Base-by-base conservation (phyloP, 2,329 filamentous ascomycete genomes). In the Alternaria sp. region DNA sequence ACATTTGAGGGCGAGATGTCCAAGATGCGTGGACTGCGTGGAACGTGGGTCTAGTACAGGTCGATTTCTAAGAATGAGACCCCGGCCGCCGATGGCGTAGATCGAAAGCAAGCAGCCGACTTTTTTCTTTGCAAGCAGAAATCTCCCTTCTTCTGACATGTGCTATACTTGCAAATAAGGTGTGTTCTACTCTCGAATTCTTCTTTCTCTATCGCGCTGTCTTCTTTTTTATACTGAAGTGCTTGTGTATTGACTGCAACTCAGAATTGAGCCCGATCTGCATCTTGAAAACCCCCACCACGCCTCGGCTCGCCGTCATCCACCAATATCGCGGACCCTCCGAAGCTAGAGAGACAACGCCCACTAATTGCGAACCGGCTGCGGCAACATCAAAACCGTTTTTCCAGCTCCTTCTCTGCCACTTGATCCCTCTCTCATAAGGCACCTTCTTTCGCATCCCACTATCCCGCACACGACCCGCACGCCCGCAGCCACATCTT, bases 31-130 rank as follows among this genome's bases (percentile, higher is more conserved):
- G 45, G 45, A 30, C 28, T 34, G 45, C 44, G 22, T 58, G 57
- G 61, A 59, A 46, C 55, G 51, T 48, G 57, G 63, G 65, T 64
- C 67, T 69, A 69, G 67, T 63, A 65, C 63, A 57, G 44, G 58
- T 62, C 46, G 66, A 72, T 71, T 67, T 66, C 62, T 64, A 70
- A 71, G 68, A 68, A 53, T 60, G 58, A 51, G 43, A 63, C 45
- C 53, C 44, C 51, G 50, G 40, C 62, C 60, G 66, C 63, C 63
- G 67, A 69, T 70, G 65, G 66, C 68, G 66, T 71, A 60, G 58
- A 46, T 43, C 57, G 45, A 60, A 28, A 57, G 52, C 63, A 60
- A 60, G 43, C 28, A 43, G 53, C 57, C 16, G 44, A 54, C 49
- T 59, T 62, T 54, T 48, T 67, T 63, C 56, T 62, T 65, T 60